phyloP scores from a whole-genome alignment of 352 stramenopile species.

The Phytophthora fragariae region DNA sequence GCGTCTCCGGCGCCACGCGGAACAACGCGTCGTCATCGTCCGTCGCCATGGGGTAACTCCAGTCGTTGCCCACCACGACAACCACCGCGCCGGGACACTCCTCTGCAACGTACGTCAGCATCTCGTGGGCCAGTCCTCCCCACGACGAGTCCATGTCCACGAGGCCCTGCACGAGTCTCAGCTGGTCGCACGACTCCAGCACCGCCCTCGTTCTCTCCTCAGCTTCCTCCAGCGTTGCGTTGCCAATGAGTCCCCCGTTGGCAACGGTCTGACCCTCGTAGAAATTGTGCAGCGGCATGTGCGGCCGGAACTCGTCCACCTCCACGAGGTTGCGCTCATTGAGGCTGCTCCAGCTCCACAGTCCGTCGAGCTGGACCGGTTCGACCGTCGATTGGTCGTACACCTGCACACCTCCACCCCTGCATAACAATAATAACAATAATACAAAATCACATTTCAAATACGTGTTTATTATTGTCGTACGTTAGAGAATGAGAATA shows the following conservation, averaged over 20 bases:
- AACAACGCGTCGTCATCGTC: slow-evolving; percentile 57
- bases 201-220: slow-evolving; percentile 69
- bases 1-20: slow-evolving; percentile 38
- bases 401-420: slow-evolving; percentile 66
- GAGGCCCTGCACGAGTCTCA: slow-evolving; percentile 68
- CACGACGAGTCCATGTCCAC: slow-evolving; percentile 88
- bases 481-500: not conserved
- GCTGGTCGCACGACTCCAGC: slow-evolving; percentile 74
- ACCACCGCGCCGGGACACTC: slow-evolving; percentile 72
- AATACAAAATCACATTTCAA: not conserved
- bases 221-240: slow-evolving; percentile 61
- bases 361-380: slow-evolving; percentile 20
- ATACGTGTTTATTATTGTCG: not conserved
- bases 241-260: slow-evolving; percentile 61
- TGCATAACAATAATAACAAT: slow-evolving; percentile 22
- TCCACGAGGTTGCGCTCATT: slow-evolving; percentile 70
- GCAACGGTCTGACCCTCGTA: slow-evolving; percentile 66
- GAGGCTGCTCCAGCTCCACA: slow-evolving; percentile 73
- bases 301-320: slow-evolving; percentile 74
- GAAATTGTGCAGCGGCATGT: slow-evolving; percentile 86
- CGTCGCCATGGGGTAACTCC: slow-evolving; percentile 66
- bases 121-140: slow-evolving; percentile 74
- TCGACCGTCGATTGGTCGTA: slow-evolving; percentile 60
- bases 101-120: slow-evolving; percentile 76
- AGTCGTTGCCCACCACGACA: slow-evolving; percentile 75